Percentiles rank a stretch among this genome's conserved stretches.
These are phyloP conservation scores for Cyclotella baltica DNA, from an alignment of 108 stramenopile genomes.

Conservation along the genomic window DNA sequence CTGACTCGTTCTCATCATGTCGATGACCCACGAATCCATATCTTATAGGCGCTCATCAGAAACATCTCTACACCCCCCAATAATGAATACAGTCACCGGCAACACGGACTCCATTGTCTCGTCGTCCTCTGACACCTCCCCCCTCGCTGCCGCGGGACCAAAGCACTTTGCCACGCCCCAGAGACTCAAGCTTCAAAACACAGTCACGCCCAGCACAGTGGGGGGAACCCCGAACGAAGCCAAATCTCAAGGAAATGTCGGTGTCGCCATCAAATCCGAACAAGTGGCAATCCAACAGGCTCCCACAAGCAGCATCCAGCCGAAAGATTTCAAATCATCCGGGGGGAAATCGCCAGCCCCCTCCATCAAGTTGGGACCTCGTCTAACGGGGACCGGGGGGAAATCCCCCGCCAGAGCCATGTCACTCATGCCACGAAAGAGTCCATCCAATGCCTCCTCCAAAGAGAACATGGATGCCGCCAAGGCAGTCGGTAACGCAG, in stretches of 20 bases:
- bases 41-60: neutral
- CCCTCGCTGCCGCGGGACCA: neutral
- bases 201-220: conserved; percentile 40
- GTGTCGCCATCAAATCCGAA: neutral
- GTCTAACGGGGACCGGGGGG: conserved; percentile 5
- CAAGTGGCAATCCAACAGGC: too few relatives aligned
- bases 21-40: too few relatives aligned
- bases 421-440: conserved; percentile 24
- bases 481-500: conserved; percentile 8
- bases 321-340: neutral
- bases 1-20: too few relatives aligned
- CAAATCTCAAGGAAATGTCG: neutral
- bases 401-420: conserved; percentile 18
- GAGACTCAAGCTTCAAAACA: conserved; percentile 21
- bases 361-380: conserved; percentile 33
- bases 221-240: conserved; percentile 7
- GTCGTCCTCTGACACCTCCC: conserved; percentile 19
- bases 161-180: conserved; percentile 42
- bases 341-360: neutral
- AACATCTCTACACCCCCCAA: neutral
- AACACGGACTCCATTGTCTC: conserved; percentile 11
- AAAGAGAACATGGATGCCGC: neutral
- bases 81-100: neutral
- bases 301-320: too few relatives aligned
- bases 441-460: conserved; percentile 14